Base-by-base conservation (phyloP, 2,329 filamentous ascomycete genomes). In the Cladorrhinum sp. region DNA sequence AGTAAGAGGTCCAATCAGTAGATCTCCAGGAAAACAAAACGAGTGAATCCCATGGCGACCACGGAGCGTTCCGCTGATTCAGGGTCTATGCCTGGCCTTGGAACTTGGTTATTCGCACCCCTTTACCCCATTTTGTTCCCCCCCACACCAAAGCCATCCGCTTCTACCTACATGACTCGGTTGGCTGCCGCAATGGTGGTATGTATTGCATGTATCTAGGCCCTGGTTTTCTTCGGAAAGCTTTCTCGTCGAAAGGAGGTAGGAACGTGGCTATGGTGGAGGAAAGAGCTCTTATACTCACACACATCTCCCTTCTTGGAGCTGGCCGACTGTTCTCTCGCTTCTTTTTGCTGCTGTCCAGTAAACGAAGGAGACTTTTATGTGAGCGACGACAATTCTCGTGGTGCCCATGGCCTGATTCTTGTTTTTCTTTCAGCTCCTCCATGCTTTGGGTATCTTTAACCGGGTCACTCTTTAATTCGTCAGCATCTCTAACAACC, bases 361-460 rank as follows among this genome's bases (percentile, higher is more conserved):
- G 1, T 23, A n/a, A 56, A 16, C 33, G 30, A 42, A 42, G 51
- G n/a, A n/a, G n/a, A 9, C 24, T 36, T 54, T 7, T 28, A 39
- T 36, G 36, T 54, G 52, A 54, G n/a, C 14, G 36, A 42, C 10
- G 36, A 42, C 6, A 42, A 46, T 18, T 20, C 42, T 9, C n/a
- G 16, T 46, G 16, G 18, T 18, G 16, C n/a, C 42, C 14, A 46
- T 46, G 42, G 18, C 42, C 42, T 46, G 42, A 46, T 20, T 46
- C 36, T 21, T 46, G 42, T 57, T 57, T 56, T 59, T 59, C 58
- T 60, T 57, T 64, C 65, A 23, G 14, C 5, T 50, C 23, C n/a
- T 55, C 46, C 12, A 24, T 4, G n/a, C 36, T 55, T 46, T 20
- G 4, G 36, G 28, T 59, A 46, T 55, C n/a, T 12, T 49, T 59